phyloP scores from a whole-genome alignment of 2,329 filamentous ascomycete genomes.

The Chaetomium sp. region DNA sequence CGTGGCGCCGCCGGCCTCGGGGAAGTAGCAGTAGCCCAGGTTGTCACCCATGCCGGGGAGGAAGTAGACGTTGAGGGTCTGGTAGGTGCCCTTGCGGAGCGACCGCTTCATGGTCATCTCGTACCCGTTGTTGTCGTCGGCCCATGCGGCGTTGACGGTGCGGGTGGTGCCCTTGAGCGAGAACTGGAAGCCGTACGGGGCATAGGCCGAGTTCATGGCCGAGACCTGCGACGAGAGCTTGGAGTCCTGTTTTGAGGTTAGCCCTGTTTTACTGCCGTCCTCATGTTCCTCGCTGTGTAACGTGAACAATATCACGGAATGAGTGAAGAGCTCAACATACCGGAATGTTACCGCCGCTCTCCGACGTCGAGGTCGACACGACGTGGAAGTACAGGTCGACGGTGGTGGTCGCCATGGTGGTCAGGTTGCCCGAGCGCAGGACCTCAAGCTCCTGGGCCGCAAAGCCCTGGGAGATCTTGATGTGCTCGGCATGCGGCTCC shows the following conservation, averaged over 20 bases:
- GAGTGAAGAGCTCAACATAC: constrained; percentile 19
- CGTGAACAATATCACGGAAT: neutral
- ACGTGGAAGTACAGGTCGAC: constrained; percentile 32
- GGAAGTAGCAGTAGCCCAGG: constrained; percentile 44
- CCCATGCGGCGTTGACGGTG: constrained; percentile 43
- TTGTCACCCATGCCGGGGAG: constrained; percentile 31
- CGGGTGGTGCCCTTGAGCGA: constrained; percentile 33
- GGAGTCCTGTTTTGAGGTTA: constrained; percentile 25
- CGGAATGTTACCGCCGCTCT: constrained; percentile 32
- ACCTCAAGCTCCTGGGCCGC: constrained; percentile 21
- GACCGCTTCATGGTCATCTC: constrained; percentile 39
- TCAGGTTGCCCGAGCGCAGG: constrained; percentile 18
- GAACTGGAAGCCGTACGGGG: constrained; percentile 39
- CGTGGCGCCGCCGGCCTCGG: constrained; percentile 26
- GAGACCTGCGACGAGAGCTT: constrained; percentile 36
- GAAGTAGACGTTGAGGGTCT: constrained; percentile 43
- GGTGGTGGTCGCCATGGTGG: constrained; percentile 23
- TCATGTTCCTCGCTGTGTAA: neutral
- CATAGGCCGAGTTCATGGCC: constrained; percentile 40
- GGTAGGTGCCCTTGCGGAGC: constrained; percentile 38
- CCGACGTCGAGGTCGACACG: constrained; percentile 24
- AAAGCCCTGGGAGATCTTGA: constrained; percentile 21
- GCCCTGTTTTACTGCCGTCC: neutral
- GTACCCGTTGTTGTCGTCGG: constrained; percentile 30
- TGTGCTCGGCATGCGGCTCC: constrained; percentile 23